Conservation (phyloP, 139 green algal species). For the Marvania coccoides region DNA sequence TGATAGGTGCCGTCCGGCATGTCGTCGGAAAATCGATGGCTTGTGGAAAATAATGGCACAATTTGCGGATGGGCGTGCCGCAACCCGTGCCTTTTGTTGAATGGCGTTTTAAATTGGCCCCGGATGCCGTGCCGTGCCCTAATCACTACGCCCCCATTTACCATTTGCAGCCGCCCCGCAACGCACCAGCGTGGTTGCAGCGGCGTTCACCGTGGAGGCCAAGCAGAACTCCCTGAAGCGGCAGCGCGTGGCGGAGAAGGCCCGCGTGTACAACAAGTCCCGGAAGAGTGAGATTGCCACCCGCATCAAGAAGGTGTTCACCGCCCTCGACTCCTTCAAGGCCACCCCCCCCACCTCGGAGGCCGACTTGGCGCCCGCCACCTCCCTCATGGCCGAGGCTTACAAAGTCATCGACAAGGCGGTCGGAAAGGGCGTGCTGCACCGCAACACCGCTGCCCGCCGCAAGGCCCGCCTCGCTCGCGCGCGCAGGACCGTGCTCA, state of each 20-base stretch:
- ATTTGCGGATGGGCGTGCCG: neutral
- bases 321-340: conserved; percentile 52
- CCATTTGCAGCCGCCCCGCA: neutral
- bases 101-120: neutral
- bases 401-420: conserved; percentile 58
- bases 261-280: conserved; percentile 68
- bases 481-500: conserved; percentile 50
- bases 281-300: conserved; percentile 74
- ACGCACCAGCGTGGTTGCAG: neutral
- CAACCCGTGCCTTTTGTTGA: too few species aligned
- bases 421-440: conserved; percentile 70
- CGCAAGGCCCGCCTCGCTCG: conserved; percentile 70
- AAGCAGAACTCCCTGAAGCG: conserved; percentile 52
- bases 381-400: conserved; percentile 67
- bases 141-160: neutral
- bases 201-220: conserved; percentile 14
- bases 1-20: too few species aligned
- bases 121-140: neutral
- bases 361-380: conserved; percentile 53
- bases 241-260: conserved; percentile 45
- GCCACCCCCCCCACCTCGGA: conserved; percentile 26
- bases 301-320: conserved; percentile 76
- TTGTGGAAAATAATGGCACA: neutral
- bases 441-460: conserved; percentile 75
- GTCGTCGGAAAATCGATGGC: neutral